phyloP scores from a whole-genome alignment of 139 green algal species.

The Yamagishiella unicocca region DNA sequence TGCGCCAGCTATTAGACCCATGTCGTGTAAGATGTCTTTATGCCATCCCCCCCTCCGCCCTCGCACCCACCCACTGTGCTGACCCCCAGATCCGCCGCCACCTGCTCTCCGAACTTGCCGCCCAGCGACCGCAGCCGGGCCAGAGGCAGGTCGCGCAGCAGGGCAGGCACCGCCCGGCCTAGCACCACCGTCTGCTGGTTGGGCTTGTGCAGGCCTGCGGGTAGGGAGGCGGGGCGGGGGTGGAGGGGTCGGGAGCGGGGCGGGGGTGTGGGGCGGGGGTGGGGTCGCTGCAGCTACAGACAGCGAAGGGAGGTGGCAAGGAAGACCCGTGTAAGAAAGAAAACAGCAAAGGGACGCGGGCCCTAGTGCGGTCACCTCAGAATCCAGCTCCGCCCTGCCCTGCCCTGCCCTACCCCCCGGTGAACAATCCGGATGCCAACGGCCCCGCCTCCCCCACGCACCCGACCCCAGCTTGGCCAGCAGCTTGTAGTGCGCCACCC shows the following conservation, averaged over 20 bases:
- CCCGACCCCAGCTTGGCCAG: slow-evolving; percentile 85
- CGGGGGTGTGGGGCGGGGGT: not conserved
- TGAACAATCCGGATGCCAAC: too few species aligned
- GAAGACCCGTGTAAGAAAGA: too few species aligned
- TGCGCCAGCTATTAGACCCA: too few species aligned
- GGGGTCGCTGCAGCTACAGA: not conserved
- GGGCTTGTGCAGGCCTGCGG: slow-evolving; percentile 87
- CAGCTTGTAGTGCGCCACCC: slow-evolving; percentile 85
- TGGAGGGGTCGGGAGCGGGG: not conserved
- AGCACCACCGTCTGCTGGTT: slow-evolving; percentile 87
- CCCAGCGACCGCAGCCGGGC: slow-evolving; percentile 78
- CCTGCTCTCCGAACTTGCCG: slow-evolving; percentile 81
- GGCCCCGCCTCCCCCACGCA: slow-evolving; percentile 19
- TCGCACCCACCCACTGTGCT: slow-evolving; percentile 66
- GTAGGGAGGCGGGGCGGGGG: not conserved
- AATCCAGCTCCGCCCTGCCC: not conserved
- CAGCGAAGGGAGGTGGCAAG: not conserved
- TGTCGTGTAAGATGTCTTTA: too few species aligned
- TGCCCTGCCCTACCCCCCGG: not conserved
- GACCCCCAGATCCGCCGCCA: slow-evolving; percentile 61
- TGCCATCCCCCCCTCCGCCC: not conserved
- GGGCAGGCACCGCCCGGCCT: slow-evolving; percentile 57
- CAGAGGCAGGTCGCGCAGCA: slow-evolving; percentile 80
- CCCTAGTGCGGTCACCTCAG: too few species aligned
- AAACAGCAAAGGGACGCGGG: too few species aligned